phyloP scores from a whole-genome alignment of 192 early-diverging fungal genomes.

The Coemansia sp. region DNA sequence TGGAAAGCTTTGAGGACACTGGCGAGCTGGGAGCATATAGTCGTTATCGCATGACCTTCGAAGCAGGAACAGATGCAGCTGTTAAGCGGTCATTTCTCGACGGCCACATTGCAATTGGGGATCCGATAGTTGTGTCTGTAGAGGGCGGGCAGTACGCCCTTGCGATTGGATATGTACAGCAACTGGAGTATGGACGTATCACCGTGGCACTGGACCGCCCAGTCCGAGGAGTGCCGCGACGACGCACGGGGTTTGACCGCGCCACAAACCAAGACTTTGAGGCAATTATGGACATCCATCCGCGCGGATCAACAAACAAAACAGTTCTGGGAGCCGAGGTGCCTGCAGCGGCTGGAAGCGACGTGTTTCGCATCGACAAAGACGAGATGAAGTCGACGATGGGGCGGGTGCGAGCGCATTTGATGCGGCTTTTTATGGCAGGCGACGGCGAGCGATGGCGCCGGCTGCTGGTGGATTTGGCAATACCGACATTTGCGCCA shows the following conservation, averaged over 20 bases:
- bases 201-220: slow-evolving; percentile 63
- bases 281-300: slow-evolving; percentile 40
- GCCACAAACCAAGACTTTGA: slow-evolving; percentile 59
- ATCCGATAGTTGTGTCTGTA: slow-evolving; percentile 80
- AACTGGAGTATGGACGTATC: slow-evolving; percentile 53
- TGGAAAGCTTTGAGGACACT: slow-evolving; percentile 31
- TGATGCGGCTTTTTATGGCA: slow-evolving; percentile 67
- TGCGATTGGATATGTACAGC: slow-evolving; percentile 70
- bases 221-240: slow-evolving; percentile 65
- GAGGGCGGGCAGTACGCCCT: slow-evolving; percentile 71
- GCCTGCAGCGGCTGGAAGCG: slow-evolving; percentile 32
- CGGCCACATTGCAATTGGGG: slow-evolving; percentile 59
- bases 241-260: slow-evolving; percentile 56
- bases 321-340: slow-evolving; percentile 28
- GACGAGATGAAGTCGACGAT: slow-evolving; percentile 76
- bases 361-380: slow-evolving; percentile 72
- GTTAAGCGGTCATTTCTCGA: slow-evolving; percentile 30
- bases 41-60: slow-evolving; percentile 38
- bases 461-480: slow-evolving; percentile 77
- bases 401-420: slow-evolving; percentile 67
- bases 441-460: slow-evolving; percentile 58
- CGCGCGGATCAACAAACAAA: slow-evolving; percentile 15
- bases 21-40: slow-evolving; percentile 27
- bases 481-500: slow-evolving; percentile 62
- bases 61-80: neutral